phyloP scores from a whole-genome alignment of 768 basidiomycete species.

The Serendipita sp. region DNA sequence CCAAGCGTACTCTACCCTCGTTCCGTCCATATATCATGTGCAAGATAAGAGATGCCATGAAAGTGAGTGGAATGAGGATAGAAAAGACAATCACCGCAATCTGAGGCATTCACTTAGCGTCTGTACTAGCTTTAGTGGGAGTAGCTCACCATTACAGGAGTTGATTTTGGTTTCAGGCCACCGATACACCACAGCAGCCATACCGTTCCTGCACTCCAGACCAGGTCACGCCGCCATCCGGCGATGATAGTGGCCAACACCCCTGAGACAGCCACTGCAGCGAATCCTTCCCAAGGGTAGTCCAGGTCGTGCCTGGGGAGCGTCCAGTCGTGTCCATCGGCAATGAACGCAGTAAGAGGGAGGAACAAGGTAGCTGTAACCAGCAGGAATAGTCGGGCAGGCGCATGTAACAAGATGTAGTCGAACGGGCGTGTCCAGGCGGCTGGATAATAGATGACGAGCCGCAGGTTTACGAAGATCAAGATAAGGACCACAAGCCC shows the following conservation, averaged over 20 bases:
- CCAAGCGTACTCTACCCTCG: background rate
- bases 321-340: constrained; percentile 45
- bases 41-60: constrained; percentile 21
- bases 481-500: constrained; percentile 54
- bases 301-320: constrained; percentile 38
- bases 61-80: constrained; percentile 42
- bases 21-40: constrained; percentile 5
- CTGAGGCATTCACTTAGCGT: constrained; percentile 20
- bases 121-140: background rate
- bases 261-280: constrained; percentile 46
- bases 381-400: constrained; percentile 59
- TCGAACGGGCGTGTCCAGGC: constrained; percentile 55
- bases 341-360: constrained; percentile 44
- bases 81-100: constrained; percentile 48
- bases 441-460: constrained; percentile 51
- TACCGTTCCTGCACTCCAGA: constrained; percentile 57
- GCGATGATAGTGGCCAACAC: constrained; percentile 38
- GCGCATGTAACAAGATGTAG: constrained; percentile 71
- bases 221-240: constrained; percentile 42
- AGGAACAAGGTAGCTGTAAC: constrained; percentile 27
- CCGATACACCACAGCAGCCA: constrained; percentile 60
- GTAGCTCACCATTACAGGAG: constrained; percentile 41
- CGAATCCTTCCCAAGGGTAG: constrained; percentile 60
- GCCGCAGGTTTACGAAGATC: constrained; percentile 60
- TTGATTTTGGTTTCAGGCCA: constrained; percentile 42